These are phyloP conservation scores for Heimioporus sp. DNA, from an alignment of 768 basidiomycete species.

Conservation along the genomic window DNA sequence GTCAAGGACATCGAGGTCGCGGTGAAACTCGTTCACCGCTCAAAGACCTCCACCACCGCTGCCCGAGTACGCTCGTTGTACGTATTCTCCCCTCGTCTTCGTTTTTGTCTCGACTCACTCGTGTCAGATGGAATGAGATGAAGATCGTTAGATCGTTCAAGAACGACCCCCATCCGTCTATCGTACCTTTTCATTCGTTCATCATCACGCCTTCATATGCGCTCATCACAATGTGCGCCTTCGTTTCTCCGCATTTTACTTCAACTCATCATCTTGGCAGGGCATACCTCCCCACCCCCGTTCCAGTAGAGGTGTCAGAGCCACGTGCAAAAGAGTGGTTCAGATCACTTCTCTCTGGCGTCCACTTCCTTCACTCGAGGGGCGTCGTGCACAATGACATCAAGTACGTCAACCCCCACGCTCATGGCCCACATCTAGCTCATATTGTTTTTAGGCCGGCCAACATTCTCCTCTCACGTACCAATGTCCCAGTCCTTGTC, in stretches of 20 bases:
- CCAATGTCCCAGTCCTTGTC: constrained; percentile 82
- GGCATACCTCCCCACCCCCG: constrained; percentile 81
- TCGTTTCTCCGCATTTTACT: constrained; percentile 3
- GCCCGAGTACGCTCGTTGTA: constrained; percentile 88
- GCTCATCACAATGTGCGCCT: constrained; percentile 83
- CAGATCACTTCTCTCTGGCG: constrained; percentile 72
- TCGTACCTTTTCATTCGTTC: constrained; percentile 92
- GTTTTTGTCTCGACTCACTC: constrained; percentile 1
- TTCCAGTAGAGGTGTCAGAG: constrained; percentile 88
- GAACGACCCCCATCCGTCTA: constrained; percentile 83
- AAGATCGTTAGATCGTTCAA: constrained; percentile 88
- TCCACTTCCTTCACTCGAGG: constrained; percentile 79
- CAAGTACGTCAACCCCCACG: constrained; percentile 57
- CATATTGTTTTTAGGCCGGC: constrained; percentile 58
- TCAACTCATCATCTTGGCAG: constrained; percentile 39
- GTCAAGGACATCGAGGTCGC: constrained; percentile 63
- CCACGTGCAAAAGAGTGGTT: constrained; percentile 79
- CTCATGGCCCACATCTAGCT: not conserved
- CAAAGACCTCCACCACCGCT: constrained; percentile 78
- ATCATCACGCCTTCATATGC: constrained; percentile 90
- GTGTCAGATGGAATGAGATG: constrained; percentile 93
- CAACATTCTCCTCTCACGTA: constrained; percentile 82
- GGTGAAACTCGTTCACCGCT: constrained; percentile 89
- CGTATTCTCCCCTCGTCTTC: constrained; percentile 25
- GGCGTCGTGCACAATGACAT: constrained; percentile 93